These are phyloP conservation scores for Aphanocladium album DNA, from an alignment of 2,329 filamentous ascomycete genomes.

Conservation along the genomic window DNA sequence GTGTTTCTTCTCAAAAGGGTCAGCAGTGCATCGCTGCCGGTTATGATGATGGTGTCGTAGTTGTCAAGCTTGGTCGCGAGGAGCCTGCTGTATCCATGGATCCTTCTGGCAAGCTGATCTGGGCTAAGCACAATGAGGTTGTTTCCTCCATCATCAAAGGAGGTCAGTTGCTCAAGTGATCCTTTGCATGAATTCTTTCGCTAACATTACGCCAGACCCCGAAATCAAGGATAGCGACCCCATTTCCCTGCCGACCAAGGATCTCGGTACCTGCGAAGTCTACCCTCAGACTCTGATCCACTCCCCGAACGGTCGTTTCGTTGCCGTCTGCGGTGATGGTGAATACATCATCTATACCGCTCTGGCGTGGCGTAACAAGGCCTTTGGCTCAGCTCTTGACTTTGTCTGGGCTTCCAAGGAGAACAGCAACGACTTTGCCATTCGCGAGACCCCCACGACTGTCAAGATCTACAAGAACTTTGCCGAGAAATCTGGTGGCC, in stretches of 20 bases:
- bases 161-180: conserved; percentile 36
- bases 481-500: conserved; percentile 78
- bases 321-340: conserved; percentile 79
- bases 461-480: conserved; percentile 99
- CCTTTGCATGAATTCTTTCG: not conserved
- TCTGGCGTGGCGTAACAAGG: conserved; percentile 93
- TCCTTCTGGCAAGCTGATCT: conserved; percentile 88
- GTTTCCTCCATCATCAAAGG: conserved; percentile 92
- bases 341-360: conserved; percentile 99
- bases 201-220: conserved; percentile 52
- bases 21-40: conserved; percentile 93
- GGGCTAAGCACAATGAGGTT: conserved; percentile 92
- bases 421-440: conserved; percentile 97
- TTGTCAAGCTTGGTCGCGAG: conserved; percentile 95
- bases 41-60: conserved; percentile 95
- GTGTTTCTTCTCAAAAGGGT: conserved; percentile 90
- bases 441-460: conserved; percentile 87
- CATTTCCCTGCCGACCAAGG: conserved; percentile 83
- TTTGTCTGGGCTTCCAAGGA: conserved; percentile 97
- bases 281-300: conserved; percentile 93
- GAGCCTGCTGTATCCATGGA: conserved; percentile 99
- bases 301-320: conserved; percentile 91
- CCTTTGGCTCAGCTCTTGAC: conserved; percentile 90
- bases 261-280: conserved; percentile 91
- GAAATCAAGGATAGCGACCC: conserved; percentile 83